Percentiles rank a stretch among this genome's conserved stretches.
phyloP scores from a whole-genome alignment of 1,284 basidiomycete species.

The Heterobasidion occidentale region DNA sequence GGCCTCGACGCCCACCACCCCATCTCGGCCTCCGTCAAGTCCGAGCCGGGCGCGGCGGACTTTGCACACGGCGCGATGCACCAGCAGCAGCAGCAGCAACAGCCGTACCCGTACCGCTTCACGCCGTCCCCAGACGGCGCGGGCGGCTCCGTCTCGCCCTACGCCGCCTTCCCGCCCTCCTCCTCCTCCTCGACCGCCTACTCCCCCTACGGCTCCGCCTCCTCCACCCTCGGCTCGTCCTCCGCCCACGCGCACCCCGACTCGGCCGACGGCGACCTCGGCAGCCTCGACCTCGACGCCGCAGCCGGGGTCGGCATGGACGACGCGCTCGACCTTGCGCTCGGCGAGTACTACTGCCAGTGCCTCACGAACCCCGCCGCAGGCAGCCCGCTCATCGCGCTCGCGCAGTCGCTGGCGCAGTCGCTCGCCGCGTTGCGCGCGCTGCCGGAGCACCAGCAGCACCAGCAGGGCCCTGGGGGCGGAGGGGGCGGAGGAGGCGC shows the following conservation, averaged over 20 bases:
- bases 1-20: conserved; percentile 1
- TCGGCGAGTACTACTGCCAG: conserved; percentile 27
- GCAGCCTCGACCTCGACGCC: background rate
- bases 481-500: background rate
- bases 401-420: conserved; percentile 57
- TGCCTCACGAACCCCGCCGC: conserved; percentile 59
- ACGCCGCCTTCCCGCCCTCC: conserved; percentile 4
- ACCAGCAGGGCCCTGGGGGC: conserved; percentile 27
- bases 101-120: conserved; percentile 19
- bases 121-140: conserved; percentile 15
- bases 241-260: conserved; percentile 8
- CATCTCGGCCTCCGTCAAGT: conserved; percentile 22
- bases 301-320: background rate
- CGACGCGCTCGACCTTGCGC: too few species aligned
- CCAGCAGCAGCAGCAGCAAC: too few species aligned
- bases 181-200: conserved; percentile 7
- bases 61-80: conserved; percentile 7
- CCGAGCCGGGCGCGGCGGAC: conserved; percentile 19
- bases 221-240: conserved; percentile 7
- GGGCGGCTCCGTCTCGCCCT: conserved; percentile 10
- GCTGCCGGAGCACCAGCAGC: conserved; percentile 53
- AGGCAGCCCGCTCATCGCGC: conserved; percentile 46
- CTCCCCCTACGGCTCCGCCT: conserved; percentile 2
- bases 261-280: conserved; percentile 1
- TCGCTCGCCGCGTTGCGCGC: conserved; percentile 51